Base-by-base conservation (phyloP, 202 grass and related monocot species). In the Brachypodium distachyon region DNA sequence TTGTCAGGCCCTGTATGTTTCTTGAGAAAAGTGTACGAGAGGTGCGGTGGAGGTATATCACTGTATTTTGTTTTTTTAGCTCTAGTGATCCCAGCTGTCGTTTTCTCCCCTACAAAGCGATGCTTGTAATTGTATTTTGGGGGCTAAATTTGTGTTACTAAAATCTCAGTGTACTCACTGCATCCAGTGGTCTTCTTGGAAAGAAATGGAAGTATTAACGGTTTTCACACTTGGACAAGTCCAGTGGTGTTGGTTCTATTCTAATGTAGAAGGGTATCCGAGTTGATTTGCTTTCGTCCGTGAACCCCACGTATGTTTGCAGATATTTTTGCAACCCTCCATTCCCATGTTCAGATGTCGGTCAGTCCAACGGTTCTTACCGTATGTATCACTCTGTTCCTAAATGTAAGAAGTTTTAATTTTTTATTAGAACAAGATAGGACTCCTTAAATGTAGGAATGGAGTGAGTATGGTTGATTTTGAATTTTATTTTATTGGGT, bases 1-100 rank as follows among this genome's bases (percentile, higher is more conserved):
- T 72, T 52, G n/a, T 51, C 38, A 54, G 54, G 43, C 18, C 27
- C 14, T 26, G 13, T 70, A 42, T 32, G n/a, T 22, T 29, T 54
- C 13, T 51, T 65, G 65, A 48, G 28, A 64, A 75, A 76, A 64
- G 65, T n/a, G n/a, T n/a, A n/a, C n/a, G n/a, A n/a, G n/a, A n/a
- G n/a, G n/a, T n/a, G n/a, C n/a, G n/a, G n/a, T n/a, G n/a, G n/a
- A n/a, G n/a, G n/a, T n/a, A n/a, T 61, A 54, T 3, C 27, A 42
- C n/a, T n/a, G n/a, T 44, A 9, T 34, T 14, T 78, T 79, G 43
- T 74, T 36, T n/a, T 19, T 52, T 80, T 79, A 53, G 61, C 19
- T 38, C 27, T 40, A 63, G 70, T 70, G 52, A 77, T 51, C 38
- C 11, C 44, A 40, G 62, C 29, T 71, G 29, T 52, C 1, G 3